Conservation (phyloP, 768 basidiomycete genomes). For the Boletus vermiculosoides region DNA sequence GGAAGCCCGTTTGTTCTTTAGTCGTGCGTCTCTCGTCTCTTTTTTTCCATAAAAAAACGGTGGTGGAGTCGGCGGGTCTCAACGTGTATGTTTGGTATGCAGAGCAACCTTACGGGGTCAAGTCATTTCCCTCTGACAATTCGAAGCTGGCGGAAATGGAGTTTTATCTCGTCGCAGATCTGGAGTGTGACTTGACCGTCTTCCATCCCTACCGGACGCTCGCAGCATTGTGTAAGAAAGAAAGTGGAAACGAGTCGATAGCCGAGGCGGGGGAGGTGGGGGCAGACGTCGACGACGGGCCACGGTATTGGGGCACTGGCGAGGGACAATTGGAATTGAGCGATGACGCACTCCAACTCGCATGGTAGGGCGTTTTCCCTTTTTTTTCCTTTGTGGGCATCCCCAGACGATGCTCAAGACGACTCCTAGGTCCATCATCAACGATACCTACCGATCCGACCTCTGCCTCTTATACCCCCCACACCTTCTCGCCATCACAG, state of each 20-base stretch:
- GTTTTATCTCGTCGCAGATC: slow-evolving; percentile 95
- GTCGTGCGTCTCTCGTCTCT: slow-evolving; percentile 43
- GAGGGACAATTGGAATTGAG: slow-evolving; percentile 75
- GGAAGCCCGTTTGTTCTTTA: slow-evolving; percentile 78
- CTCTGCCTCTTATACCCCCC: slow-evolving; percentile 94
- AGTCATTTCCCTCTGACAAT: slow-evolving; percentile 84
- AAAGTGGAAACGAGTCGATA: slow-evolving; percentile 39
- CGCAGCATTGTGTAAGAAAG: slow-evolving; percentile 67
- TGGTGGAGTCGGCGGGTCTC: neutral
- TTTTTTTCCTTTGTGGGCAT: neutral
- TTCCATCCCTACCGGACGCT: slow-evolving; percentile 96
- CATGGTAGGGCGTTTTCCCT: slow-evolving; percentile 59
- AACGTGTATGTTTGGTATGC: neutral
- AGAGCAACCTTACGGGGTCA: slow-evolving; percentile 70
- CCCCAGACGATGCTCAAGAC: neutral
- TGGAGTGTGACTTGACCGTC: slow-evolving; percentile 90
- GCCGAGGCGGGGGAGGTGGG: slow-evolving; percentile 60
- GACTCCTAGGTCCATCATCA: slow-evolving; percentile 83
- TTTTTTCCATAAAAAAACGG: neutral
- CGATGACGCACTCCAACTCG: slow-evolving; percentile 79
- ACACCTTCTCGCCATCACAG: slow-evolving; percentile 89
- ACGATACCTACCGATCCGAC: slow-evolving; percentile 93
- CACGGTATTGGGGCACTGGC: slow-evolving; percentile 77
- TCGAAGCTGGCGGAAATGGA: slow-evolving; percentile 98
- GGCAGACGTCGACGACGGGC: slow-evolving; percentile 51